Base-by-base conservation (phyloP, 1,284 basidiomycete species). In the Peniophora sp. region DNA sequence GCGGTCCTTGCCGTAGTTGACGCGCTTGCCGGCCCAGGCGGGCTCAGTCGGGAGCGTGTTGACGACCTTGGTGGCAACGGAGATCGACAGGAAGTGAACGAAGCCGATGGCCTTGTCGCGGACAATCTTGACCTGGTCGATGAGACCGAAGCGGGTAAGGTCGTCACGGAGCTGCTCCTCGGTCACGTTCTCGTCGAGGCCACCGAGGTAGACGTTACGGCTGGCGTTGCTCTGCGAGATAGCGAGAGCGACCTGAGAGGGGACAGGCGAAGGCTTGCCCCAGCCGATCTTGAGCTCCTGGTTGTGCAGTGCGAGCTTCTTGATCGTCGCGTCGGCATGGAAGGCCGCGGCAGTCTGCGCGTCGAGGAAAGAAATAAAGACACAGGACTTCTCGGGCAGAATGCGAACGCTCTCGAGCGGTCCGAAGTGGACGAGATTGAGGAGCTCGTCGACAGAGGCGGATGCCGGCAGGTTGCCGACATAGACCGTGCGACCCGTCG, bases 91-190 rank as follows among this genome's bases (percentile, higher is more conserved):
- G 75, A 97, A 97, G 69, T 97, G 94, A 38, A 97, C 90, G 65
- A 97, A 97, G 6, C 92, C 94, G 57, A 97, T 97, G 63, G 95
- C 94, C 78, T 97, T 97, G 74, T 97, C 94, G 55, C 92, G 74
- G 39, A 97, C 94, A 62, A 97, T 96, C 79, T 97, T 97, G 65
- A 97, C 92, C 67, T 97, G 94, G 69, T 97, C 94, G 63, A 97
- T 97, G 43, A 94, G 75, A n/a, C 94, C 94, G 62, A 94, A 97
- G 39, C 88, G 77, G 61, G 80, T 84, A 49, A 92, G 73, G 63
- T 95, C 92, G 56, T 96, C 91, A 25, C 93, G 72, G 43, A 97
- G 72, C 65, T 83, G 81, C 70, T 95, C 89, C 72, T 97, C 94
- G 0, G 91, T 95, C 69, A 85, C 82, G 45, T 73, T 75, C 67